Percentiles rank a stretch among this genome's conserved stretches.
Evolutionary conservation across 257 asterid species (phyloP).

Genomic region (Solanum sejunctum): DNA sequence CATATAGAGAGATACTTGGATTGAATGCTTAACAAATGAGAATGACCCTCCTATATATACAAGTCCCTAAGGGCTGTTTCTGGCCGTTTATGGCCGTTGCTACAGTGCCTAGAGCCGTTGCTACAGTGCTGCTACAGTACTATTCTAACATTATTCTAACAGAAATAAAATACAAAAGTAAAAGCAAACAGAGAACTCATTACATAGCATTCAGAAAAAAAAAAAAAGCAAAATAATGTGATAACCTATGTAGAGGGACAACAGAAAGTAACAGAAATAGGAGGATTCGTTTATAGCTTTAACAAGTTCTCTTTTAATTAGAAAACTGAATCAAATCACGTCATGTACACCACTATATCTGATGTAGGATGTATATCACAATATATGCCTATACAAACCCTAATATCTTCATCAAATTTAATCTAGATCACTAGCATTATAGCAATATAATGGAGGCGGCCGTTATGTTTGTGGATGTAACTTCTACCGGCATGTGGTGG

Average conservation of each 20-base stretch:
- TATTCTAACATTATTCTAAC: no score
- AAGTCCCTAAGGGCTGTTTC: no score
- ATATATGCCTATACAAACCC: not conserved
- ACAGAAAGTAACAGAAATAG: no score
- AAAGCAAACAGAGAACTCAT: not conserved
- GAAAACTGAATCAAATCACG: not conserved
- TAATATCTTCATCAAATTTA: not conserved
- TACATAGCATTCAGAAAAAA: not conserved
- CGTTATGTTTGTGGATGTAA: not conserved
- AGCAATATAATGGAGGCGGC: not conserved
- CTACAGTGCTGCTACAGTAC: no score
- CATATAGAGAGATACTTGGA: no score
- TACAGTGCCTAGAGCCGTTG: no score
- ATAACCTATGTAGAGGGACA: not conserved
- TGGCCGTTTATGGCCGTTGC: no score
- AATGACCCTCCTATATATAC: no score
- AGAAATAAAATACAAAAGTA: not conserved
- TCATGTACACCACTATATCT: not conserved
- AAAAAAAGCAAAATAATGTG: not conserved
- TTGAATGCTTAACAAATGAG: no score
- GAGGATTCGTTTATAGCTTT: no score
- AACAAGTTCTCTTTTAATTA: not conserved
- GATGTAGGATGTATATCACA: not conserved
- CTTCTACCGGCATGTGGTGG: not conserved
- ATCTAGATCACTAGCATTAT: not conserved